Conservation (phyloP, 2,329 filamentous ascomycete species). For the Metarhizium guizhouense region DNA sequence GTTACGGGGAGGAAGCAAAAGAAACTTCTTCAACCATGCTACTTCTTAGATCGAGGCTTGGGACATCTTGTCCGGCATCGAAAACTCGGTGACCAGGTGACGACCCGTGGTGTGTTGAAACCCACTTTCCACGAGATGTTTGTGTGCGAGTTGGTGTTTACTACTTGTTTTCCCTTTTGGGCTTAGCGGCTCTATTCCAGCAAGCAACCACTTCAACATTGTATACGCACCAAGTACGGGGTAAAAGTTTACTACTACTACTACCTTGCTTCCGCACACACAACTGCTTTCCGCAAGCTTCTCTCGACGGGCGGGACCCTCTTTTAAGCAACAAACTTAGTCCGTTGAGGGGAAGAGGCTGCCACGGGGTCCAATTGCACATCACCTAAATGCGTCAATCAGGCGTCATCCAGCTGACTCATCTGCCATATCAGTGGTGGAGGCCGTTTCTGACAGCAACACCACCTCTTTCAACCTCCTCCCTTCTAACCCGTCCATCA, state of each 20-base stretch:
- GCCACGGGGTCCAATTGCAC: too few relatives aligned
- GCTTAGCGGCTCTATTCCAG: not conserved
- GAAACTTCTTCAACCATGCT: not conserved
- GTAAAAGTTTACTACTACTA: too few relatives aligned
- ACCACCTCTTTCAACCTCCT: not conserved
- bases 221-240: too few relatives aligned
- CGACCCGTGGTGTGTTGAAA: not conserved
- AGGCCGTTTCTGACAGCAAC: too few relatives aligned
- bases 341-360: not conserved
- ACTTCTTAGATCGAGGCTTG: not conserved
- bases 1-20: not conserved
- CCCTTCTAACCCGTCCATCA: not conserved
- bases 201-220: not conserved
- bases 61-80: not conserved
- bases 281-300: too few relatives aligned
- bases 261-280: too few relatives aligned
- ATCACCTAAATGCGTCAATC: too few relatives aligned
- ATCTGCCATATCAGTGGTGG: not conserved
- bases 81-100: not conserved
- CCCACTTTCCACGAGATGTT: too few relatives aligned
- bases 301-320: not conserved
- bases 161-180: conserved; percentile 4
- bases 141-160: conserved; percentile 4
- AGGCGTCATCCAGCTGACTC: not conserved
- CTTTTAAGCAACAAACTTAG: not conserved